Percentiles rank a stretch among this genome's conserved stretches.
These are phyloP conservation scores for Coniochaeta ligniaria DNA, from an alignment of 2,329 filamentous ascomycete genomes.

Conservation along the genomic window DNA sequence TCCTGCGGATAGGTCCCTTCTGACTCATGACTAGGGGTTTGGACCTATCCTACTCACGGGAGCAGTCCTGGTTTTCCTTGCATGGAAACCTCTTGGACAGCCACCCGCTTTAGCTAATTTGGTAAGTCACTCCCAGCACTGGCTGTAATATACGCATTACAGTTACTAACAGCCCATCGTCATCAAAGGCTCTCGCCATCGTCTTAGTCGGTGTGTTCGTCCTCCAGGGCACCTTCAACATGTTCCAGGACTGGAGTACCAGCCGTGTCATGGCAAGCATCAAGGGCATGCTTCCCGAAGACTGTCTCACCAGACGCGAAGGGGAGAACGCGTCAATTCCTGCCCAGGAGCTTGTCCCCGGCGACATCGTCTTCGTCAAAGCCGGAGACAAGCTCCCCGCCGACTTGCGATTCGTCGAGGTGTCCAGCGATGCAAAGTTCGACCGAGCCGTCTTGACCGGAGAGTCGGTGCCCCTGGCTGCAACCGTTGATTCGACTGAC, in stretches of 20 bases:
- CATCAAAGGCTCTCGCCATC: constrained; percentile 53
- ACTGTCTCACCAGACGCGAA: constrained; percentile 58
- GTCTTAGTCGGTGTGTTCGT: constrained; percentile 64
- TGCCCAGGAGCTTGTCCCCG: constrained; percentile 16
- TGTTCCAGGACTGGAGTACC: constrained; percentile 70
- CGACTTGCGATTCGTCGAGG: constrained; percentile 63
- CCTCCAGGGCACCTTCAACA: constrained; percentile 62
- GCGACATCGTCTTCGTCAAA: constrained; percentile 60
- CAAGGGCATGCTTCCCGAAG: constrained; percentile 71
- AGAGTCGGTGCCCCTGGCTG: constrained; percentile 58
- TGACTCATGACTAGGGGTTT: constrained; percentile 49
- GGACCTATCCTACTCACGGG: constrained; percentile 63
- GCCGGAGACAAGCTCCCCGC: constrained; percentile 68
- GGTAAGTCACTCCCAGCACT: not conserved
- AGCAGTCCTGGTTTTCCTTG: constrained; percentile 65
- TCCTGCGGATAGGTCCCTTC: not conserved
- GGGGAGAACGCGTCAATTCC: constrained; percentile 32
- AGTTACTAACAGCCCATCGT: too few relatives aligned
- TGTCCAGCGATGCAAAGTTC: constrained; percentile 63
- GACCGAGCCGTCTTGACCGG: constrained; percentile 68
- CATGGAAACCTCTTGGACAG: constrained; percentile 68
- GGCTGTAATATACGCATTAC: not conserved
- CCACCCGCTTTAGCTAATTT: constrained; percentile 64
- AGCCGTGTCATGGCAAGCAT: constrained; percentile 74
- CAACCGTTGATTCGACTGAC: constrained; percentile 59